A percentile compares a stretch with the other conserved stretches of the same genome.
Conservation (phyloP, 2,329 filamentous ascomycete species). For the Apiospora malaysiana region DNA sequence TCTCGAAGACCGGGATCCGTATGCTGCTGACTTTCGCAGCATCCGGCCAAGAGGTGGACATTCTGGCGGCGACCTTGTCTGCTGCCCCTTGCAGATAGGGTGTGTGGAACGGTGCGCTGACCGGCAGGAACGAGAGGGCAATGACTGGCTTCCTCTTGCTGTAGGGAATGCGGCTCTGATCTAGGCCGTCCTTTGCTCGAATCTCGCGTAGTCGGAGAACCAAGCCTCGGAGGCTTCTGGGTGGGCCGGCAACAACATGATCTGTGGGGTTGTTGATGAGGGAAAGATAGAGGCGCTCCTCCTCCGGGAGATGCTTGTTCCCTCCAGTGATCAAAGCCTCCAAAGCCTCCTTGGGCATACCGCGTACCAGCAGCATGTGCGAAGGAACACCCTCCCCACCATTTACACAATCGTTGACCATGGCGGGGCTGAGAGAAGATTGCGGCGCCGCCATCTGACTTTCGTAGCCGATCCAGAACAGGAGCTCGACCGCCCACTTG, state of each 20-base stretch:
- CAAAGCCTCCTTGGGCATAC: not conserved
- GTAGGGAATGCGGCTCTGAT: not conserved
- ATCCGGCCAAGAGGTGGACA: conserved; percentile 37
- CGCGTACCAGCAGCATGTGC: conserved; percentile 29
- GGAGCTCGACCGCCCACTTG: conserved; percentile 35
- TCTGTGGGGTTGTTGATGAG: conserved; percentile 35
- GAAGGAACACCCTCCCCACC: conserved; percentile 19
- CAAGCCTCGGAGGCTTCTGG: not conserved
- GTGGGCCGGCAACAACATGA: conserved; percentile 31
- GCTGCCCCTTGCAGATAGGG: not conserved
- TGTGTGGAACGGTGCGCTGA: not conserved
- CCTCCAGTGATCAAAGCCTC: not conserved
- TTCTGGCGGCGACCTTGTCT: not conserved
- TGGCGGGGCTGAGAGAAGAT: not conserved
- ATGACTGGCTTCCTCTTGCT: not conserved
- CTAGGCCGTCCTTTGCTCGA: not conserved
- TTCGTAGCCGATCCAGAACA: conserved; percentile 43
- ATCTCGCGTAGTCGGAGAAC: not conserved
- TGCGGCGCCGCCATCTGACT: conserved; percentile 36
- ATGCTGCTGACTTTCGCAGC: not conserved
- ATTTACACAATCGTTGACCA: not conserved
- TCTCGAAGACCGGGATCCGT: not conserved
- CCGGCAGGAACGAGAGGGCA: not conserved
- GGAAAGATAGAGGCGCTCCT: not conserved
- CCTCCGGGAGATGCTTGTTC: not conserved